phyloP scores from a whole-genome alignment of 352 stramenopile genomes.

The Phytophthora foliorum region DNA sequence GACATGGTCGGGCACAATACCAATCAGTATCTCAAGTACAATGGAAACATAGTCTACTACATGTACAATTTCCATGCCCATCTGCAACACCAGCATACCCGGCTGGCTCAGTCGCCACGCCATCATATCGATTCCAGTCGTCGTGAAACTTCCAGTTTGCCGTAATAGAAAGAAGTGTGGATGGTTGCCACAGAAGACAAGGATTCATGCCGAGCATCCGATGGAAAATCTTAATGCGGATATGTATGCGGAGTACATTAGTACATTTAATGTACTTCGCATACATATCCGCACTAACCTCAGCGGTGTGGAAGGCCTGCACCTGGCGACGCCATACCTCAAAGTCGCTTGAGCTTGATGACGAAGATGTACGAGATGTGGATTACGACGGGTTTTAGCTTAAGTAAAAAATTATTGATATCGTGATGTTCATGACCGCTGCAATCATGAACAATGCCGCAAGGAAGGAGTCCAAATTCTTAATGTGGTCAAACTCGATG shows the following conservation, averaged over 20 bases:
- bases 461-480: slow-evolving; percentile 31
- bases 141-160: slow-evolving; percentile 2
- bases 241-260: too few relatives aligned
- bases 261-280: slow-evolving; percentile 60
- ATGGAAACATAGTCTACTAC: not conserved
- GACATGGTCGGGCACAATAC: slow-evolving; percentile 25
- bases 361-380: not conserved
- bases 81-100: slow-evolving; percentile 16
- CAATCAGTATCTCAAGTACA: slow-evolving; percentile 29
- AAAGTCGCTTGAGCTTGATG: not conserved
- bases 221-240: too few relatives aligned
- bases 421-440: slow-evolving; percentile 43
- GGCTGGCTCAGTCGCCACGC: slow-evolving; percentile 1
- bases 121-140: not conserved
- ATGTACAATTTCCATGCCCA: slow-evolving; percentile 4
- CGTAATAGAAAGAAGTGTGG: slow-evolving; percentile 27
- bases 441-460: slow-evolving; percentile 37
- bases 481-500: slow-evolving; percentile 29
- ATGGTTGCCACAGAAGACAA: slow-evolving; percentile 42
- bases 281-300: slow-evolving; percentile 38
- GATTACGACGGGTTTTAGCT: not conserved
- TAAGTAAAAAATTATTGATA: too few relatives aligned
- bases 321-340: not conserved
- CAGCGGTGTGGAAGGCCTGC: slow-evolving; percentile 16
- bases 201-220: slow-evolving; percentile 31